Evolutionary conservation across 1,139 yeast species (phyloP).

Genomic region (Hyphopichia wangnamkhiaoensis): DNA sequence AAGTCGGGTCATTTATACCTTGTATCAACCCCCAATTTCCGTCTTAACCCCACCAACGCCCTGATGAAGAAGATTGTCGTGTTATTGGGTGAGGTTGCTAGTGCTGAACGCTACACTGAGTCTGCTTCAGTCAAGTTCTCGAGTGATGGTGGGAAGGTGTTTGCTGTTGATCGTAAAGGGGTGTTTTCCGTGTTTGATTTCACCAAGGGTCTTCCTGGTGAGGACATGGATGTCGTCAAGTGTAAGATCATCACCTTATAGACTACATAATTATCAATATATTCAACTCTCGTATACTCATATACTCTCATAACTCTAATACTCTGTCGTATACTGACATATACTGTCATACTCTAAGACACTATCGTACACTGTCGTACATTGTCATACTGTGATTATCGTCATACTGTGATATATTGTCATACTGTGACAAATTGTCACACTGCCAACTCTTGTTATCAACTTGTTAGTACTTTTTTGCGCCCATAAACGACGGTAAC

Average conservation of each 20-base stretch:
- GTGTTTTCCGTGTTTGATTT: conserved; percentile 77
- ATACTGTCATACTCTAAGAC: too few species aligned
- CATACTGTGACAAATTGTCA: not conserved
- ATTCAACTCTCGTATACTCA: too few species aligned
- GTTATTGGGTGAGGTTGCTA: conserved; percentile 73
- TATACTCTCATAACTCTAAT: too few species aligned
- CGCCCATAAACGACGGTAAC: not conserved
- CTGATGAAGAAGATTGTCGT: conserved; percentile 55
- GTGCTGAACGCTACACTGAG: conserved; percentile 66
- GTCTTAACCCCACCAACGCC: conserved; percentile 25
- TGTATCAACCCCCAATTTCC: conserved; percentile 62
- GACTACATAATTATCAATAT: too few species aligned
- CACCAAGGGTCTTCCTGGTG: conserved; percentile 78
- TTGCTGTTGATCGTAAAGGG: conserved; percentile 80
- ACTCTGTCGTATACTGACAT: too few species aligned
- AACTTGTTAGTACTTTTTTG: not conserved
- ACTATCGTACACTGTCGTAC: not conserved
- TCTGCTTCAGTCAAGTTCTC: conserved; percentile 78
- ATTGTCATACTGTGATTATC: not conserved
- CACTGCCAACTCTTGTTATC: not conserved
- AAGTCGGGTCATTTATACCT: conserved; percentile 75
- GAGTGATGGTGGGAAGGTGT: conserved; percentile 77
- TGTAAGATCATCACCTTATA: conserved; percentile 55
- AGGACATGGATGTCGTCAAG: conserved; percentile 74
- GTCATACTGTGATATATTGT: not conserved